A percentile compares a stretch with the other conserved stretches of the same genome.
phyloP scores from a whole-genome alignment of 371 early-diverging fungal genomes.

The Mucor circinelloides region DNA sequence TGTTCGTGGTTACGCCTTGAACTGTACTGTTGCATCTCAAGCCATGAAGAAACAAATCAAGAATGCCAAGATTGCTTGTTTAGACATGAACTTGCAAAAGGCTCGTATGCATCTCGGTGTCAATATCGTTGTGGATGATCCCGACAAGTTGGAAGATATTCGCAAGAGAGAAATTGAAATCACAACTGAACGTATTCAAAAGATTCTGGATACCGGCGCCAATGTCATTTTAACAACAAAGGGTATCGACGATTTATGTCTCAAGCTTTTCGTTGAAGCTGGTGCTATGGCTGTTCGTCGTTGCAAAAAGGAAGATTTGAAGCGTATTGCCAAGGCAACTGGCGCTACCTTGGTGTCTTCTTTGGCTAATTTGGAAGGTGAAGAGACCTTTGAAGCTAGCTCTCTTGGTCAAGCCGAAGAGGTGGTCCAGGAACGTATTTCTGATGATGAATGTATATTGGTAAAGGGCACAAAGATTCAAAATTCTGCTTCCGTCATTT shows the following conservation, averaged over 20 bases:
- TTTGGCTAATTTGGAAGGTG: conserved; percentile 98
- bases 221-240: conserved; percentile 99
- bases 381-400: conserved; percentile 92
- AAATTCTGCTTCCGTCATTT: conserved; percentile 89
- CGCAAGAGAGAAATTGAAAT: conserved; percentile 96
- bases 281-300: conserved; percentile 94
- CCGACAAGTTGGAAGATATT: conserved; percentile 97
- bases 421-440: conserved; percentile 95
- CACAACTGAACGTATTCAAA: conserved; percentile 94
- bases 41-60: conserved; percentile 91
- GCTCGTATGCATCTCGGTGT: conserved; percentile 99
- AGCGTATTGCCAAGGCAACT: conserved; percentile 97
- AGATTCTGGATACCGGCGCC: conserved; percentile 96
- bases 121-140: conserved; percentile 97
- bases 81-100: conserved; percentile 99
- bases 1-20: conserved; percentile 97
- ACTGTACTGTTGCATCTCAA: conserved; percentile 98
- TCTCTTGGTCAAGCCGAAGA: conserved; percentile 96
- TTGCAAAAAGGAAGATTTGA: conserved; percentile 97
- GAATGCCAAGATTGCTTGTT: conserved; percentile 97
- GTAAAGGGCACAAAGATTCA: conserved; percentile 95
- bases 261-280: conserved; percentile 97
- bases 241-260: conserved; percentile 99
- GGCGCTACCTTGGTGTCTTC: conserved; percentile 96
- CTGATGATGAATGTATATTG: conserved; percentile 98